phyloP scores from a whole-genome alignment of 2,329 filamentous ascomycete species.

The Ophiostoma australiae region DNA sequence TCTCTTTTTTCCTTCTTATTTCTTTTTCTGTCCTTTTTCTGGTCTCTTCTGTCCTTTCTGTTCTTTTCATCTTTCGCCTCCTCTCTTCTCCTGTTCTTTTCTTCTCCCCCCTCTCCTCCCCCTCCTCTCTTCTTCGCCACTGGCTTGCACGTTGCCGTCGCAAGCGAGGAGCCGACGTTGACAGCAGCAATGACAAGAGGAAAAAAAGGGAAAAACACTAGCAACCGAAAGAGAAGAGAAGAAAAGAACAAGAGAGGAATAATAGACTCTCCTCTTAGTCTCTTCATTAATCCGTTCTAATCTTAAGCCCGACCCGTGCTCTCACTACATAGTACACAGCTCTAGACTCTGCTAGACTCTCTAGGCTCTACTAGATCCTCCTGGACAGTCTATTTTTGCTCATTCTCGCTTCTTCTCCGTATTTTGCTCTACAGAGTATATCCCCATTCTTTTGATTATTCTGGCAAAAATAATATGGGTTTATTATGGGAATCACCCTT shows the following conservation, averaged over 20 bases:
- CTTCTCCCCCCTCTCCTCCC: not conserved
- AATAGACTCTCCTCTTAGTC: too few relatives aligned
- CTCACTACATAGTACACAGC: not conserved
- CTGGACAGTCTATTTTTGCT: not conserved
- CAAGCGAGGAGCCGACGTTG: not conserved
- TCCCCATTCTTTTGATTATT: conserved; percentile 18
- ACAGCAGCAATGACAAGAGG: not conserved
- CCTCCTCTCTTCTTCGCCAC: not conserved
- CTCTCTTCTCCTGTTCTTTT: not conserved
- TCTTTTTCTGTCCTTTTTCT: not conserved
- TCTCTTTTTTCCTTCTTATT: not conserved
- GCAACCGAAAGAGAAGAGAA: too few relatives aligned
- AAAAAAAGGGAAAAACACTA: not conserved
- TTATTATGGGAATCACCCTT: not conserved
- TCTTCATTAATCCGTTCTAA: not conserved
- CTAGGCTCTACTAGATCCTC: not conserved
- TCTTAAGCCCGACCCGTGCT: not conserved
- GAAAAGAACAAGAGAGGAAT: not conserved
- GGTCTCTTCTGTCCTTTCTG: not conserved
- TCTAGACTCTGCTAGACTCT: too few relatives aligned
- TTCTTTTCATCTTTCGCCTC: not conserved
- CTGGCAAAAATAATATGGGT: not conserved
- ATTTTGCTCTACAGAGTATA: conserved; percentile 13
- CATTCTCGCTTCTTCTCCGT: conserved; percentile 12
- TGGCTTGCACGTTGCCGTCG: not conserved